Conservation (phyloP, 2,329 filamentous ascomycete species). For the Teratosphaeria gauchensis region DNA sequence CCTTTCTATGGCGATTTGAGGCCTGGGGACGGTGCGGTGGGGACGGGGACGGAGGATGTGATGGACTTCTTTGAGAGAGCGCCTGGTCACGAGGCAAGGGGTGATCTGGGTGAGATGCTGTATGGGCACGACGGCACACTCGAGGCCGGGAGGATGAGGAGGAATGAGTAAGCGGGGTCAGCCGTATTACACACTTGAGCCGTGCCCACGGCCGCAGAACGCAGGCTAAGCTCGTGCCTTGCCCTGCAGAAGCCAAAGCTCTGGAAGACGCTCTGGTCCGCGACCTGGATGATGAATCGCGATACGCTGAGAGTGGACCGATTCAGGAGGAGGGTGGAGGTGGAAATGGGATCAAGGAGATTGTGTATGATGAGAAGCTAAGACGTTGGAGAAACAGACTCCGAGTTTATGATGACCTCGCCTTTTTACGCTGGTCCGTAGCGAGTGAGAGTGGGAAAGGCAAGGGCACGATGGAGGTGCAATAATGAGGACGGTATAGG, state of each 20-base stretch:
- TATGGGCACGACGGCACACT: conserved; percentile 8
- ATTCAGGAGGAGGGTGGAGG: neutral
- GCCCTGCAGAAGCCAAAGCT: neutral
- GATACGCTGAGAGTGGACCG: neutral
- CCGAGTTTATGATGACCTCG: conserved; percentile 19
- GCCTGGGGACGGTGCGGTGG: neutral
- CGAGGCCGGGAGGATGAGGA: neutral
- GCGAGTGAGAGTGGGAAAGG: neutral
- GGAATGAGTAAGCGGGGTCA: no score
- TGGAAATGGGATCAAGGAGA: neutral
- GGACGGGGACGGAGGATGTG: neutral
- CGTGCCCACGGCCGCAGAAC: no score
- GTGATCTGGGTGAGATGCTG: conserved; percentile 6
- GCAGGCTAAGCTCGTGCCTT: neutral
- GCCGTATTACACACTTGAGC: no score
- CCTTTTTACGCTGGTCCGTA: conserved; percentile 9
- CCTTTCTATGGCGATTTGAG: conserved; percentile 3
- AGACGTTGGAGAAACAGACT: conserved; percentile 8
- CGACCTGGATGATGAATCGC: neutral
- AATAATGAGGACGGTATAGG: neutral
- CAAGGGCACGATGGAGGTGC: neutral
- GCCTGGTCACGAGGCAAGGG: neutral
- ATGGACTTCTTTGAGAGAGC: neutral
- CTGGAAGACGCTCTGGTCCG: neutral
- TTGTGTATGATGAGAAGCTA: neutral